Percentiles rank a stretch among this genome's conserved stretches.
These are phyloP conservation scores for Aurantiochytrium sp. DNA, from an alignment of 108 stramenopile genomes.

Conservation along the genomic window DNA sequence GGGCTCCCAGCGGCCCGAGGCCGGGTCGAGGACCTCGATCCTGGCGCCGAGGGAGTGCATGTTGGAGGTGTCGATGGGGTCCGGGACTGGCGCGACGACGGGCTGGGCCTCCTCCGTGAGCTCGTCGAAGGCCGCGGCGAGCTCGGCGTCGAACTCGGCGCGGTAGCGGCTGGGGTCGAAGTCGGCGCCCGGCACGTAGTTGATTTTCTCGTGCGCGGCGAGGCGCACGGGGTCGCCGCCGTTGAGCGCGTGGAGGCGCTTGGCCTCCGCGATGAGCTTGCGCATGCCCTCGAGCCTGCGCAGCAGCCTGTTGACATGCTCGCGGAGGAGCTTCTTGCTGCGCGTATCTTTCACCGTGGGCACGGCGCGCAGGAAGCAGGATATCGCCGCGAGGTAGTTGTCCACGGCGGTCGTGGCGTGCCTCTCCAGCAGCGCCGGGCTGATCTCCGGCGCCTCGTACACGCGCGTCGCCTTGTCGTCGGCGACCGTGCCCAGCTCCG, in stretches of 20 bases:
- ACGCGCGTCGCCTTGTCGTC: slow-evolving; percentile 4
- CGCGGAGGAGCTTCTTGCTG: background rate
- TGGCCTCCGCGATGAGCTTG: background rate
- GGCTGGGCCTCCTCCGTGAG: background rate
- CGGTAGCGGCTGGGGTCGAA: background rate
- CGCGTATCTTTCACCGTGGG: background rate
- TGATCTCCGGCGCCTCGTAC: slow-evolving; percentile 7
- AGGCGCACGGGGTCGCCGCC: background rate
- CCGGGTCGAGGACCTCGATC: background rate
- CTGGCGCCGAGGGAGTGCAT: background rate
- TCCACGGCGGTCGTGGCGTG: background rate
- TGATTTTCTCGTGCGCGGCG: background rate
- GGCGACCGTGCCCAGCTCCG: slow-evolving; percentile 17
- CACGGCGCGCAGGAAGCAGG: slow-evolving; percentile 24
- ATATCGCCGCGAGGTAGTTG: slow-evolving; percentile 17
- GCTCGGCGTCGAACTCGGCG: background rate
- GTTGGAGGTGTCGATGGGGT: background rate
- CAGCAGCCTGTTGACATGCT: slow-evolving; percentile 4
- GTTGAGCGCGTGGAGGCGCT: slow-evolving; percentile 21
- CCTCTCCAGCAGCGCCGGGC: background rate
- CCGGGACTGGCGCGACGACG: background rate
- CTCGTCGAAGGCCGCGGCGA: slow-evolving; percentile 1
- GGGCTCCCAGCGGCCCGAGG: background rate
- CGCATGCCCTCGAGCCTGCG: background rate
- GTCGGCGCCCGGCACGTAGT: background rate